These are phyloP conservation scores for Dunaliella salina DNA, from an alignment of 163 green algal genomes.

Conservation along the genomic window DNA sequence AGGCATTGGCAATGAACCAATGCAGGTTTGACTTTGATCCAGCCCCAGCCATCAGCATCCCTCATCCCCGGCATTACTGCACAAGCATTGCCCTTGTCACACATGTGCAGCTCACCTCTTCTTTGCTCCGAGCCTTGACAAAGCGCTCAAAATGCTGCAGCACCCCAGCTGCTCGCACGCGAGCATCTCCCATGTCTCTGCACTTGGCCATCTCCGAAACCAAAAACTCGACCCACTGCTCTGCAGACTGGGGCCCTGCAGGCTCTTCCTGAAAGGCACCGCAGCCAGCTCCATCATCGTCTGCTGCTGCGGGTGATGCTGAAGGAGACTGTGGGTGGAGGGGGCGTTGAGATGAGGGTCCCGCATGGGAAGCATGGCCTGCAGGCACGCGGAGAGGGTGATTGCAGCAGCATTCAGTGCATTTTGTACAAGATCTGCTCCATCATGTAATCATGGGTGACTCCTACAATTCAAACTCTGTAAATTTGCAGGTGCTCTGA, in stretches of 20 bases:
- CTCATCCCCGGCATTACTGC: too few relatives aligned
- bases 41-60: too few relatives aligned
- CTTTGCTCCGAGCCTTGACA: background rate
- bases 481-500: too few relatives aligned
- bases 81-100: too few relatives aligned
- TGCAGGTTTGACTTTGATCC: too few relatives aligned
- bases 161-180: slow-evolving; percentile 54
- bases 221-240: slow-evolving; percentile 82
- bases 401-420: too few relatives aligned
- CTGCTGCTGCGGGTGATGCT: background rate
- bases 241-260: slow-evolving; percentile 40
- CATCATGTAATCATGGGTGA: too few relatives aligned
- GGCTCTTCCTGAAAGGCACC: background rate
- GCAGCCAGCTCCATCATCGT: background rate
- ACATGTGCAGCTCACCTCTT: background rate
- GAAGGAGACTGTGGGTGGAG: background rate
- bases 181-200: slow-evolving; percentile 68
- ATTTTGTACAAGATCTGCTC: too few relatives aligned
- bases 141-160: slow-evolving; percentile 75
- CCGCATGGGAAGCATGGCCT: background rate
- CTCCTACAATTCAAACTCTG: too few relatives aligned
- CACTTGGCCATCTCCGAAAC: slow-evolving; percentile 83
- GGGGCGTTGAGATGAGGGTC: background rate
- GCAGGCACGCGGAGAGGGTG: background rate
- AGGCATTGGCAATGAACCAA: too few relatives aligned